Evolutionary conservation across 164 flowering plant genomes (phyloP).

Genomic region (Sedum album): DNA sequence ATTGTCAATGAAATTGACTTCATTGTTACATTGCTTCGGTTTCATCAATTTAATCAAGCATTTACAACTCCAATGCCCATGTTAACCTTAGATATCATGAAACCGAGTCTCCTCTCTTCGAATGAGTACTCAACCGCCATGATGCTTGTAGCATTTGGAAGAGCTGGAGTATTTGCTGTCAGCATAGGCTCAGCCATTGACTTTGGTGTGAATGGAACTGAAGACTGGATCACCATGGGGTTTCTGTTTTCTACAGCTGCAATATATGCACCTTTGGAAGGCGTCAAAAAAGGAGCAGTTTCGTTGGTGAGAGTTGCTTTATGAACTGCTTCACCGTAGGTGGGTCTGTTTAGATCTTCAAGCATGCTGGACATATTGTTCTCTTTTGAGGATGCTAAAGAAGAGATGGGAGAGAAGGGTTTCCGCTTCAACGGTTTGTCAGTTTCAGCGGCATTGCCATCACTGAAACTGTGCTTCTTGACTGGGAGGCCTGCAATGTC

Average conservation of each 20-base stretch:
- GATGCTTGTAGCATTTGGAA: conserved; percentile 3
- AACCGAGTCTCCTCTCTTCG: conserved; percentile 56
- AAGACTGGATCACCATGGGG: conserved; percentile 36
- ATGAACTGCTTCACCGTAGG: conserved; percentile 22
- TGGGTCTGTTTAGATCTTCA: conserved; percentile 28
- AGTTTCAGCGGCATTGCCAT: conserved; percentile 29
- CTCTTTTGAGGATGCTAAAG: conserved; percentile 39
- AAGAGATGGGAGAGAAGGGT: conserved; percentile 78
- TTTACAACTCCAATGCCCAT: not conserved
- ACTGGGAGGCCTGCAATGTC: conserved; percentile 49
- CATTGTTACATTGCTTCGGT: not conserved
- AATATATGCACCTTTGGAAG: conserved; percentile 22
- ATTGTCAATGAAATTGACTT: not conserved
- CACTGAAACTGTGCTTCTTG: conserved; percentile 36
- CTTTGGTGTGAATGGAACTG: conserved; percentile 45
- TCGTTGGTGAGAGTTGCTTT: conserved; percentile 22
- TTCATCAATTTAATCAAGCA: not conserved
- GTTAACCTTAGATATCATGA: conserved; percentile 21
- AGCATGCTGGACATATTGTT: conserved; percentile 22
- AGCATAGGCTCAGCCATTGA: conserved; percentile 68
- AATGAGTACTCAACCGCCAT: conserved; percentile 42
- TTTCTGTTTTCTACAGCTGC: conserved; percentile 35
- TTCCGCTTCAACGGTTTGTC: conserved; percentile 45
- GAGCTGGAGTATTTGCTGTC: conserved; percentile 54
- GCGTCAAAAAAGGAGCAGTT: conserved; percentile 29